Conservation (phyloP, 1,284 basidiomycete genomes). For the Leccinum fallax region DNA sequence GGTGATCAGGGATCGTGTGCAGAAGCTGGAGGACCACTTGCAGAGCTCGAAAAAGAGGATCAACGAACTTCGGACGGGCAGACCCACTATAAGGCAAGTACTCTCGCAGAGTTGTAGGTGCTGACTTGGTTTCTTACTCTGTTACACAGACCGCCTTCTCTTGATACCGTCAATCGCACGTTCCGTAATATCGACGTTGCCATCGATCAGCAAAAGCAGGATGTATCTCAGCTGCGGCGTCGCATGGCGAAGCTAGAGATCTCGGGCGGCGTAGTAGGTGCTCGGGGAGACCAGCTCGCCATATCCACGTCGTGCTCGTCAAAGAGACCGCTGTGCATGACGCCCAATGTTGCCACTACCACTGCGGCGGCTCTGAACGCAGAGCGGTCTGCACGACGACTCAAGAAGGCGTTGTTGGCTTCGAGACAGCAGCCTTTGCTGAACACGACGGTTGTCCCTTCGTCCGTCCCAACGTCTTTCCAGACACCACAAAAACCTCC, state of each 20-base stretch:
- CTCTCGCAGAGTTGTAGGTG: not conserved
- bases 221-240: constrained; percentile 56
- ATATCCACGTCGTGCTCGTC: constrained; percentile 37
- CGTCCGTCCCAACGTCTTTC: constrained; percentile 46
- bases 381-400: constrained; percentile 66
- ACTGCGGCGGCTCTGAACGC: constrained; percentile 80
- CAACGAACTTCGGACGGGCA: constrained; percentile 62
- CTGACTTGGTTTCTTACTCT: not conserved
- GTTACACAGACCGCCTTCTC: constrained; percentile 67
- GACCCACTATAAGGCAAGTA: constrained; percentile 61
- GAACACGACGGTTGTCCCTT: constrained; percentile 53
- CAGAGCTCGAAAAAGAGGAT: constrained; percentile 71
- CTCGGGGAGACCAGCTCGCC: constrained; percentile 43
- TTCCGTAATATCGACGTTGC: constrained; percentile 80
- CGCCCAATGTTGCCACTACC: constrained; percentile 65
- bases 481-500: constrained; percentile 33
- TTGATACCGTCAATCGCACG: constrained; percentile 83
- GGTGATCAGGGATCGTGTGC: constrained; percentile 69
- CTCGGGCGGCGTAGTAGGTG: constrained; percentile 21
- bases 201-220: constrained; percentile 62
- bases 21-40: constrained; percentile 78
- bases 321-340: constrained; percentile 48
- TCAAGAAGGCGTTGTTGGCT: constrained; percentile 68
- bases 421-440: constrained; percentile 64
- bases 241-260: constrained; percentile 60